A percentile compares a stretch with the other conserved stretches of the same genome.
Evolutionary conservation across 169 alveolate genomes (phyloP).

Genomic region (Cryptosporidium felis): DNA sequence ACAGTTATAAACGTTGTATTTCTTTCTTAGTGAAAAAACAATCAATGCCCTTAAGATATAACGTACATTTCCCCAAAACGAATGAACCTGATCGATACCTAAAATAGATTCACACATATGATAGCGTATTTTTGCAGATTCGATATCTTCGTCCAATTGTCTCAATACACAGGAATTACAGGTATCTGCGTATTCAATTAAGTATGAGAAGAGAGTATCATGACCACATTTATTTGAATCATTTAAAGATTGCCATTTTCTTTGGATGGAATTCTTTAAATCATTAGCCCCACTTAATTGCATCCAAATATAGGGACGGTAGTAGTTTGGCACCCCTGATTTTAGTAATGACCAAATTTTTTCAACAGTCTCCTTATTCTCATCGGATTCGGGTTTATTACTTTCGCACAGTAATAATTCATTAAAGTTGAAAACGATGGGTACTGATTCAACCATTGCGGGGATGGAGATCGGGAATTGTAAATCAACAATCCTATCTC

Average conservation of each 20-base stretch:
- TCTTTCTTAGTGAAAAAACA: slow-evolving; percentile 58
- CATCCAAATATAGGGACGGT: slow-evolving; percentile 70
- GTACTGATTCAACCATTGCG: slow-evolving; percentile 71
- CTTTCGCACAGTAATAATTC: slow-evolving; percentile 11
- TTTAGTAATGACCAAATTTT: slow-evolving; percentile 65
- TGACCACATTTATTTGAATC: slow-evolving; percentile 68
- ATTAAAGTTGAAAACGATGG: slow-evolving; percentile 47
- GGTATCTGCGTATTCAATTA: slow-evolving; percentile 68
- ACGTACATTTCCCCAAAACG: slow-evolving; percentile 68
- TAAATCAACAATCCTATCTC: slow-evolving; percentile 62
- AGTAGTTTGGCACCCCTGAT: slow-evolving; percentile 64
- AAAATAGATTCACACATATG: slow-evolving; percentile 69
- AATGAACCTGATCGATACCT: slow-evolving; percentile 62
- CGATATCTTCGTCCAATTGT: slow-evolving; percentile 64
- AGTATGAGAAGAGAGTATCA: slow-evolving; percentile 60
- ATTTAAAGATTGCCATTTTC: slow-evolving; percentile 61
- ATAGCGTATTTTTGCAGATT: slow-evolving; percentile 49
- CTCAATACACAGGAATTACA: slow-evolving; percentile 69
- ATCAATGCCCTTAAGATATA: slow-evolving; percentile 54
- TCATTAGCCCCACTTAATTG: slow-evolving; percentile 69
- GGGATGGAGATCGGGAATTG: slow-evolving; percentile 70
- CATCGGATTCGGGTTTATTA: not conserved
- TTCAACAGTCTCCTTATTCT: slow-evolving; percentile 14
- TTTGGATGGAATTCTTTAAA: slow-evolving; percentile 29
- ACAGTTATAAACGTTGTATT: slow-evolving; percentile 54